Conservation (phyloP, 2,329 filamentous ascomycete genomes). For the Exophiala dermatitidis region DNA sequence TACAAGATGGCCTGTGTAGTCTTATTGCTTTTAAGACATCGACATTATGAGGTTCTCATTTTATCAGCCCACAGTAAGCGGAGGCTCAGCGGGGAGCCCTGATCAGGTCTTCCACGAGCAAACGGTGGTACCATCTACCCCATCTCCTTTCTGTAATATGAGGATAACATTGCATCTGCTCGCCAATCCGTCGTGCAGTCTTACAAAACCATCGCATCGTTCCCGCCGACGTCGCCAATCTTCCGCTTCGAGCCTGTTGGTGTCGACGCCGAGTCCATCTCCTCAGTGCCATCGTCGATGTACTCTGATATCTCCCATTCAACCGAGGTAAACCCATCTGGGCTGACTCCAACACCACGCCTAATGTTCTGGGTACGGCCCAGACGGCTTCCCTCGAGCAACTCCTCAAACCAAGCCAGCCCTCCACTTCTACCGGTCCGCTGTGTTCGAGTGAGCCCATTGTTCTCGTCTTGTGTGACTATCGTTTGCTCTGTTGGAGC, state of each 20-base stretch:
- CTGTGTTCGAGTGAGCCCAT: slow-evolving; percentile 12
- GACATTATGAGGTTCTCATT: too few relatives aligned
- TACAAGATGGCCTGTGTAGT: not conserved
- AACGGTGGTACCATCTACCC: too few relatives aligned
- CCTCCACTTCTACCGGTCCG: slow-evolving; percentile 38
- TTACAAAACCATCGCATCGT: not conserved
- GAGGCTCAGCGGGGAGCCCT: too few relatives aligned
- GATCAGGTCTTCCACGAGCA: too few relatives aligned
- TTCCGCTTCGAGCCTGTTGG: slow-evolving; percentile 23
- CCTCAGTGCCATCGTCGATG: slow-evolving; percentile 26
- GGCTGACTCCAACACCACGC: slow-evolving; percentile 52
- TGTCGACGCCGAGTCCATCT: not conserved
- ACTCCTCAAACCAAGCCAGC: slow-evolving; percentile 76
- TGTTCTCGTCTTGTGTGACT: not conserved
- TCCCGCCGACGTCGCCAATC: slow-evolving; percentile 20
- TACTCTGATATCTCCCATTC: slow-evolving; percentile 84
- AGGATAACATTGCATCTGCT: not conserved
- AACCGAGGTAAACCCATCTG: slow-evolving; percentile 59
- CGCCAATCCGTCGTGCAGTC: not conserved
- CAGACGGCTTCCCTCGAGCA: slow-evolving; percentile 68
- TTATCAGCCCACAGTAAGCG: too few relatives aligned
- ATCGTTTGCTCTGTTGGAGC: not conserved
- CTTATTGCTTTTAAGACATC: too few relatives aligned
- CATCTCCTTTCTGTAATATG: not conserved
- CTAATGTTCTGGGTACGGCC: slow-evolving; percentile 58